Conservation (phyloP, 2,329 filamentous ascomycete genomes). For the Gremmenia infestans region DNA sequence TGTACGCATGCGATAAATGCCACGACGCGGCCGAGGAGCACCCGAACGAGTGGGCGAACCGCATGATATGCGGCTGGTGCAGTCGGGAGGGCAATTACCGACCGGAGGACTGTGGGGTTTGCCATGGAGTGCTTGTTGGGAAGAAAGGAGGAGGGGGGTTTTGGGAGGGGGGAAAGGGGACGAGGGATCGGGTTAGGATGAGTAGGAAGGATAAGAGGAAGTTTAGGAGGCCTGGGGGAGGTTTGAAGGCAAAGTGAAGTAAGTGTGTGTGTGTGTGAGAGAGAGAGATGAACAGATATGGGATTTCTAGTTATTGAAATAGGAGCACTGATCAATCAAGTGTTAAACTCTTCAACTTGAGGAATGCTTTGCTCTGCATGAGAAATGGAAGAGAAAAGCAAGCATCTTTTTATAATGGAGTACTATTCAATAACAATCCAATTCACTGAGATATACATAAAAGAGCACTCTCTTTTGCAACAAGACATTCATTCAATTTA, state of each 20-base stretch:
- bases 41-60: constrained; percentile 72
- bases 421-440: too few relatives aligned
- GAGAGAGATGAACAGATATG: neutral
- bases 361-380: too few relatives aligned
- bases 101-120: constrained; percentile 70
- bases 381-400: too few relatives aligned
- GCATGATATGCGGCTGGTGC: constrained; percentile 79
- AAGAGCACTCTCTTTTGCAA: too few relatives aligned
- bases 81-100: constrained; percentile 76
- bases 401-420: too few relatives aligned
- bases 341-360: too few relatives aligned
- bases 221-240: constrained; percentile 53
- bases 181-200: constrained; percentile 67
- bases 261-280: neutral
- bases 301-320: too few relatives aligned
- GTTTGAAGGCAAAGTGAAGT: constrained; percentile 8
- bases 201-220: constrained; percentile 72
- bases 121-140: constrained; percentile 64
- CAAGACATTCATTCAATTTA: too few relatives aligned
- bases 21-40: constrained; percentile 70
- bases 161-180: constrained; percentile 84
- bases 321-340: too few relatives aligned
- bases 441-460: too few relatives aligned
- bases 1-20: constrained; percentile 64
- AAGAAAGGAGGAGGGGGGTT: constrained; percentile 62